Evolutionary conservation across 805 yeast species (phyloP).

Genomic region (Metschnikowia lunata): DNA sequence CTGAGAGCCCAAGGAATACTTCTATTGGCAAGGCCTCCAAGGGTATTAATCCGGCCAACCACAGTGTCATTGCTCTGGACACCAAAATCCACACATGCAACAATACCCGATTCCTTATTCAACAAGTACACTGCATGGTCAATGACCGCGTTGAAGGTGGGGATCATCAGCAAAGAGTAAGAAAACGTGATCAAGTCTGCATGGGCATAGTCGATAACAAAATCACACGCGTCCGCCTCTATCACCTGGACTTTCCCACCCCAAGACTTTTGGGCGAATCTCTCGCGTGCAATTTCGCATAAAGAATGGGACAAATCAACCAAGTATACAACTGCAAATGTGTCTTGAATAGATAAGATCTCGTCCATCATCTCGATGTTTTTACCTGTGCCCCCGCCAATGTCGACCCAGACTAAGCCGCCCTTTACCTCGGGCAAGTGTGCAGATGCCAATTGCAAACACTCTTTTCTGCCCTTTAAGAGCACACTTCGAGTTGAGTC

Average conservation of each 20-base stretch:
- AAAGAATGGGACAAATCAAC: slow-evolving; percentile 76
- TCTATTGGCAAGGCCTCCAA: slow-evolving; percentile 70
- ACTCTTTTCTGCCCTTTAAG: slow-evolving; percentile 66
- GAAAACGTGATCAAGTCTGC: slow-evolving; percentile 79
- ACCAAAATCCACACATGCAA: slow-evolving; percentile 77
- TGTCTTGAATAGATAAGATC: slow-evolving; percentile 40
- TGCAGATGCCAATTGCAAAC: slow-evolving; percentile 54
- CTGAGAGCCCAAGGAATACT: slow-evolving; percentile 74
- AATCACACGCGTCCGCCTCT: slow-evolving; percentile 73
- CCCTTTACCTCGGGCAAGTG: slow-evolving; percentile 43
- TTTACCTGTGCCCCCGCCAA: slow-evolving; percentile 86
- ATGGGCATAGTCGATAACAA: slow-evolving; percentile 40
- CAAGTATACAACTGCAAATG: slow-evolving; percentile 63
- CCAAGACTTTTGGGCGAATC: slow-evolving; percentile 44
- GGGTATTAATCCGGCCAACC: slow-evolving; percentile 64
- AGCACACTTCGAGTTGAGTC: slow-evolving; percentile 65
- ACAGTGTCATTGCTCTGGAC: slow-evolving; percentile 63
- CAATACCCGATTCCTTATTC: slow-evolving; percentile 51
- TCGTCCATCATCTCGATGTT: slow-evolving; percentile 74
- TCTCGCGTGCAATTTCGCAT: slow-evolving; percentile 62
- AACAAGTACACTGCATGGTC: slow-evolving; percentile 58
- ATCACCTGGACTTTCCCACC: slow-evolving; percentile 57
- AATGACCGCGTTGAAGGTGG: slow-evolving; percentile 72
- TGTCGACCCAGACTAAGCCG: slow-evolving; percentile 63
- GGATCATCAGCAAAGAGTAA: slow-evolving; percentile 82